Conservation (phyloP, 1,284 basidiomycete species). For the Puccinia horiana region DNA sequence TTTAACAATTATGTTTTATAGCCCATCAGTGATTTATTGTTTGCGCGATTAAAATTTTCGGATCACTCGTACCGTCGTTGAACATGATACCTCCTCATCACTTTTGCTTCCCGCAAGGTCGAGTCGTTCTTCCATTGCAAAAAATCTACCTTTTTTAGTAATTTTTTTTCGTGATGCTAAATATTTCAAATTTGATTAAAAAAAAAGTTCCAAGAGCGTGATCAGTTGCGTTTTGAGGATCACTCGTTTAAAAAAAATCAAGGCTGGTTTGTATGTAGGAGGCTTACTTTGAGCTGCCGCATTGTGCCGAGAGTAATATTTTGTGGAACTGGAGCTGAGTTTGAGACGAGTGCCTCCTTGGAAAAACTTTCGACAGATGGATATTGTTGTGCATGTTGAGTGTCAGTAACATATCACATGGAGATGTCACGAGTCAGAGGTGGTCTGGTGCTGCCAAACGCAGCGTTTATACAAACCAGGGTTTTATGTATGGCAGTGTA, state of each 20-base stretch:
- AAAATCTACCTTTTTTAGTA: slow-evolving; percentile 81
- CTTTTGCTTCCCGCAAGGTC: slow-evolving; percentile 84
- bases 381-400: too few relatives aligned
- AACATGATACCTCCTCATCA: slow-evolving; percentile 93
- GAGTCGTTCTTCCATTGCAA: slow-evolving; percentile 94
- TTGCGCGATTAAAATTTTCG: too few relatives aligned
- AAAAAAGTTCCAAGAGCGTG: background rate
- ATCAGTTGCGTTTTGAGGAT: background rate
- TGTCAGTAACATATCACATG: too few relatives aligned
- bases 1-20: slow-evolving; percentile 58
- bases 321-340: background rate
- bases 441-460: too few relatives aligned
- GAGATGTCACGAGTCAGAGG: too few relatives aligned
- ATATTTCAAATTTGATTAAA: background rate
- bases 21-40: too few relatives aligned
- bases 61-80: slow-evolving; percentile 67
- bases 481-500: too few relatives aligned
- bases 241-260: too few relatives aligned
- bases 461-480: too few relatives aligned
- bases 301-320: background rate
- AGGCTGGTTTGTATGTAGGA: background rate
- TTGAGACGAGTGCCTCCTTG: too few relatives aligned
- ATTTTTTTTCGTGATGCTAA: slow-evolving; percentile 56
- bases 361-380: too few relatives aligned
- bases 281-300: slow-evolving; percentile 40